These are phyloP conservation scores for Fusarium sp. DNA, from an alignment of 2,329 filamentous ascomycete species.

Conservation along the genomic window DNA sequence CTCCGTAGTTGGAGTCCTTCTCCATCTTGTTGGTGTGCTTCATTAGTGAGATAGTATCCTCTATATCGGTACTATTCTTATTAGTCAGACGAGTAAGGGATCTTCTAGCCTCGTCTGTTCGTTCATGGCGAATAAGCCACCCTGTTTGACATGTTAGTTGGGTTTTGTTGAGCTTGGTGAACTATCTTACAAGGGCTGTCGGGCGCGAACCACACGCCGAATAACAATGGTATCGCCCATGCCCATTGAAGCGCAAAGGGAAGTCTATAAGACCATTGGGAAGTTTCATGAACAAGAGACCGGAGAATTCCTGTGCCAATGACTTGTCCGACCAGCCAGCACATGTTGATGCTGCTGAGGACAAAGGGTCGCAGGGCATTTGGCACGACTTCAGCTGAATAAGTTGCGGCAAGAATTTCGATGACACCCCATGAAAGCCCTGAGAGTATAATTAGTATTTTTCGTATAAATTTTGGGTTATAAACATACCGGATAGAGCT, in stretches of 20 bases:
- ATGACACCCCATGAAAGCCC: slow-evolving; percentile 52
- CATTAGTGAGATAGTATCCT: slow-evolving; percentile 59
- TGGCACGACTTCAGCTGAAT: slow-evolving; percentile 55
- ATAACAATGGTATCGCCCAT: slow-evolving; percentile 53
- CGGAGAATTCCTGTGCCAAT: slow-evolving; percentile 52
- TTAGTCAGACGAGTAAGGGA: slow-evolving; percentile 49
- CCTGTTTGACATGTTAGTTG: slow-evolving; percentile 19
- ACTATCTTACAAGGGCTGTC: slow-evolving; percentile 54
- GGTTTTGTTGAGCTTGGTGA: not conserved
- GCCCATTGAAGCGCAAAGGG: slow-evolving; percentile 58
- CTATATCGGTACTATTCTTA: slow-evolving; percentile 50
- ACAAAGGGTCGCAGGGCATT: slow-evolving; percentile 50
- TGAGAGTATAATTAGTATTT: not conserved
- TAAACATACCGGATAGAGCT: slow-evolving; percentile 46
- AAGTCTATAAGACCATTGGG: slow-evolving; percentile 47
- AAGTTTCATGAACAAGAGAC: slow-evolving; percentile 46
- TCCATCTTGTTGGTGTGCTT: slow-evolving; percentile 58
- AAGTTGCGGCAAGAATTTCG: slow-evolving; percentile 54
- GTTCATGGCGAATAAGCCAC: slow-evolving; percentile 55
- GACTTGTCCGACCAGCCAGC: slow-evolving; percentile 57
- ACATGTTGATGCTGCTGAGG: slow-evolving; percentile 56
- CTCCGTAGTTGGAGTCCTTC: slow-evolving; percentile 52
- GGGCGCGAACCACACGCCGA: slow-evolving; percentile 52
- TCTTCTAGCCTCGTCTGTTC: slow-evolving; percentile 48
- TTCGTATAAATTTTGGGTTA: not conserved